Conservation (phyloP, 2,329 filamentous ascomycete species). For the Eutypella sp. region DNA sequence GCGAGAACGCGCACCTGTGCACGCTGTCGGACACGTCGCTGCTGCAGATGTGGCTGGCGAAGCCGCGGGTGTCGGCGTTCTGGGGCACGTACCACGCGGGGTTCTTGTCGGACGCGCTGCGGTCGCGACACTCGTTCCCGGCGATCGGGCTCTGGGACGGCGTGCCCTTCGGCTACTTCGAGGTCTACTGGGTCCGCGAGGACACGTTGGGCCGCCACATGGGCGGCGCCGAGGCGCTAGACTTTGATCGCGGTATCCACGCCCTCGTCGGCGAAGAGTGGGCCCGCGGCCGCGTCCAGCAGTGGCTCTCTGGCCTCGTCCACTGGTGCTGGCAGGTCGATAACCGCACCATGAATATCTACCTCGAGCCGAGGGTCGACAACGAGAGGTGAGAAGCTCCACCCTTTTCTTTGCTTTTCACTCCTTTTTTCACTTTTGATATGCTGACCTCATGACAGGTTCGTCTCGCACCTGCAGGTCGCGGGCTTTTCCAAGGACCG, state of each 20-base stretch:
- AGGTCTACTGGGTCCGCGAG: conserved; percentile 98
- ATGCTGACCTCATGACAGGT: conserved; percentile 38
- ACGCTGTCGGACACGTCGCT: conserved; percentile 51
- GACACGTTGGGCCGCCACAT: conserved; percentile 70
- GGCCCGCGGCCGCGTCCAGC: conserved; percentile 73
- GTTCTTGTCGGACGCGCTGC: conserved; percentile 64
- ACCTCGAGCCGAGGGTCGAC: conserved; percentile 86
- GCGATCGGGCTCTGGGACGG: conserved; percentile 93
- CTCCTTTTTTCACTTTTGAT: no score
- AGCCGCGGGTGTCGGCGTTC: conserved; percentile 74
- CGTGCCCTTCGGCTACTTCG: conserved; percentile 93
- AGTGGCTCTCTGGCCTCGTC: conserved; percentile 82
- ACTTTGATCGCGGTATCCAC: conserved; percentile 87
- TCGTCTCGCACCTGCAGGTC: conserved; percentile 65
- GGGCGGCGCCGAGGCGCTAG: conserved; percentile 57
- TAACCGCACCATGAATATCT: conserved; percentile 73
- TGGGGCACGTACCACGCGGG: conserved; percentile 67
- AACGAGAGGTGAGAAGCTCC: conserved; percentile 63
- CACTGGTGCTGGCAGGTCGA: conserved; percentile 80
- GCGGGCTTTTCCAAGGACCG: conserved; percentile 82
- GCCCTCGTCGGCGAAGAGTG: conserved; percentile 89
- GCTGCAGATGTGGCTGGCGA: conserved; percentile 83
- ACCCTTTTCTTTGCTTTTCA: conserved; percentile 6
- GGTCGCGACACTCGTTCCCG: conserved; percentile 74
- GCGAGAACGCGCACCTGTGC: conserved; percentile 35